These are phyloP conservation scores for Endothia cerciana DNA, from an alignment of 2,329 filamentous ascomycete species.

Conservation along the genomic window DNA sequence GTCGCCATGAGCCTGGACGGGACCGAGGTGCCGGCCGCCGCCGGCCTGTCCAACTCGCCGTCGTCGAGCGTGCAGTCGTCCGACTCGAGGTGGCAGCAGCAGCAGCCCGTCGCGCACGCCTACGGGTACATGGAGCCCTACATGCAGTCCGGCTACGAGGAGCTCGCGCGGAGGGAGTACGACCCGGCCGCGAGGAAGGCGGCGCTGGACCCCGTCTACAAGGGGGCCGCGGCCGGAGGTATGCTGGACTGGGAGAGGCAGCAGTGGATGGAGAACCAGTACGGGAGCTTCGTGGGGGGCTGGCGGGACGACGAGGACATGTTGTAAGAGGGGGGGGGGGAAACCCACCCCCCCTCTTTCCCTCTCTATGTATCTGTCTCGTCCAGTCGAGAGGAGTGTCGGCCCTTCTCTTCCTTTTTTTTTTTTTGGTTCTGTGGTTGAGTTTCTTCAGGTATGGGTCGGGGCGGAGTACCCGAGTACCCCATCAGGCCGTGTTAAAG, in stretches of 20 bases:
- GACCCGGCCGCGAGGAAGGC: conserved; percentile 52
- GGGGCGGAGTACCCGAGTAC: not conserved
- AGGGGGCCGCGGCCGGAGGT: conserved; percentile 38
- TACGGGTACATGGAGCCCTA: conserved; percentile 73
- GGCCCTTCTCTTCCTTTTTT: too few relatives aligned
- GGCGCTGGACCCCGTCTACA: conserved; percentile 73
- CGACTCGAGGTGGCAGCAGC: conserved; percentile 59
- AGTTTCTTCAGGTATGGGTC: not conserved
- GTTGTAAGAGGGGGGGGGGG: conserved; percentile 11
- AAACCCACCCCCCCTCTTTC: not conserved
- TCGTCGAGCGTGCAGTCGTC: conserved; percentile 50
- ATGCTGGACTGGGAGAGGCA: conserved; percentile 49
- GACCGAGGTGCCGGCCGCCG: conserved; percentile 37
- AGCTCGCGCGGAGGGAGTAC: conserved; percentile 66
- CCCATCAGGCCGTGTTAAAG: not conserved
- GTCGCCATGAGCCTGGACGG: conserved; percentile 58
- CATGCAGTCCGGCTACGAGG: conserved; percentile 80
- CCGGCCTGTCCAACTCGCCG: conserved; percentile 23
- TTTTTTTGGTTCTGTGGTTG: too few relatives aligned
- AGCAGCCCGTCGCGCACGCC: conserved; percentile 42
- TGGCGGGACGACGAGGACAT: conserved; percentile 30
- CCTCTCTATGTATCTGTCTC: not conserved
- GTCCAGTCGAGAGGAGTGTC: too few relatives aligned
- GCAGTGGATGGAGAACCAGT: conserved; percentile 69
- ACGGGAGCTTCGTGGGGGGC: conserved; percentile 55